A percentile compares a stretch with the other conserved stretches of the same genome.
These are phyloP conservation scores for Pythium volutum DNA, from an alignment of 352 stramenopile genomes.

Conservation along the genomic window DNA sequence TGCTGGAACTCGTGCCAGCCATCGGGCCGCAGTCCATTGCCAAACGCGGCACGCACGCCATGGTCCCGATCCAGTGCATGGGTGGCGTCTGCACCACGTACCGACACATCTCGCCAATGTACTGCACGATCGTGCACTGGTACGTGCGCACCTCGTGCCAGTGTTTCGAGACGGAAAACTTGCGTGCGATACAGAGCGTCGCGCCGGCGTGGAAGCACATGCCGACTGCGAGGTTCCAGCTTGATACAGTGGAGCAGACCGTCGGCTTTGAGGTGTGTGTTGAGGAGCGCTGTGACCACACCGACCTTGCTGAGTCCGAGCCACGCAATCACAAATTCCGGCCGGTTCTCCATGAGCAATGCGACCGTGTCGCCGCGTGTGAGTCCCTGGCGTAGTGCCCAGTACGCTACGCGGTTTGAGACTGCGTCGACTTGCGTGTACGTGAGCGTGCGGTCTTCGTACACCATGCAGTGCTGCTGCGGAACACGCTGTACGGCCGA, in stretches of 20 bases:
- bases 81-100: slow-evolving; percentile 79
- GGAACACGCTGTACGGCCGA: slow-evolving; percentile 50
- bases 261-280: slow-evolving; percentile 67
- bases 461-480: slow-evolving; percentile 60
- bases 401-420: slow-evolving; percentile 75
- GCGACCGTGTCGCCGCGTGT: slow-evolving; percentile 62
- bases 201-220: slow-evolving; percentile 78
- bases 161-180: slow-evolving; percentile 76
- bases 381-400: slow-evolving; percentile 52
- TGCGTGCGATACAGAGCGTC: slow-evolving; percentile 68
- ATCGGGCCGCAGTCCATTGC: slow-evolving; percentile 89
- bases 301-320: slow-evolving; percentile 82
- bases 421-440: slow-evolving; percentile 62
- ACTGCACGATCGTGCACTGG: slow-evolving; percentile 82
- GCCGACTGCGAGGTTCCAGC: slow-evolving; percentile 74
- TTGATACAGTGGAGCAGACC: slow-evolving; percentile 73
- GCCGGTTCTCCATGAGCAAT: slow-evolving; percentile 85
- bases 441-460: slow-evolving; percentile 42
- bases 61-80: slow-evolving; percentile 60
- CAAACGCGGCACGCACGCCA: slow-evolving; percentile 79
- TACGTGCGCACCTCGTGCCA: slow-evolving; percentile 71
- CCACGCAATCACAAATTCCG: slow-evolving; percentile 82
- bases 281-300: slow-evolving; percentile 83
- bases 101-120: slow-evolving; percentile 90
- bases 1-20: slow-evolving; percentile 87